phyloP scores from a whole-genome alignment of 192 early-diverging fungal genomes.

The Umbelopsis ramanniana region DNA sequence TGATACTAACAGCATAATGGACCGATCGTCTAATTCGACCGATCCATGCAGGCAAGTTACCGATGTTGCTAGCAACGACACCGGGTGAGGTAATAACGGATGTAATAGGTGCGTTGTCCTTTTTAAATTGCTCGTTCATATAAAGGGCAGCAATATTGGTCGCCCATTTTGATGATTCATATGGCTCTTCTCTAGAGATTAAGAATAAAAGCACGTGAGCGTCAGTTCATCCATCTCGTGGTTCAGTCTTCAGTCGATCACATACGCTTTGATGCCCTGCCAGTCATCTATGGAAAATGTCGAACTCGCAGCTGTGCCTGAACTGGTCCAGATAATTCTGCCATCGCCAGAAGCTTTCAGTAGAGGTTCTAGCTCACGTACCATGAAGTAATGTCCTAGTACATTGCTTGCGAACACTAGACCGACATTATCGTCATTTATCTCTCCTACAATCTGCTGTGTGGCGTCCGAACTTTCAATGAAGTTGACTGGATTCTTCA shows the following conservation, averaged over 20 bases:
- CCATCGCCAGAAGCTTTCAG: conserved; percentile 44
- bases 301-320: conserved; percentile 42
- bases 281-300: conserved; percentile 48
- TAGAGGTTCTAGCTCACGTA: conserved; percentile 51
- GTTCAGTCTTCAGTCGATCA: background rate
- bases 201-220: conserved; percentile 1
- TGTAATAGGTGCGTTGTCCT: conserved; percentile 33
- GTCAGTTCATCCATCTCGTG: background rate
- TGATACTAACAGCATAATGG: conserved; percentile 33
- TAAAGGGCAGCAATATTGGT: conserved; percentile 49
- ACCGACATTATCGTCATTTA: conserved; percentile 55
- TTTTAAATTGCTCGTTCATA: conserved; percentile 38
- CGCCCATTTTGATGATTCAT: conserved; percentile 63
- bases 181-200: conserved; percentile 40
- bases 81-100: conserved; percentile 59
- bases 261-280: conserved; percentile 52
- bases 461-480: conserved; percentile 47
- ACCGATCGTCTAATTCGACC: conserved; percentile 16
- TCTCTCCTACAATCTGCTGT: conserved; percentile 48
- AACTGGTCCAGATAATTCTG: conserved; percentile 62
- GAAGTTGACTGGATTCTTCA: conserved; percentile 40
- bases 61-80: conserved; percentile 57
- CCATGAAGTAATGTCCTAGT: conserved; percentile 65
- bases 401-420: conserved; percentile 59
- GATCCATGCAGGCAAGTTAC: conserved; percentile 47